Evolutionary conservation across 2,329 filamentous ascomycete genomes (phyloP), one percentile per base, ranked within the genome.

Genomic region (Tolypocladium amazonense): DNA sequence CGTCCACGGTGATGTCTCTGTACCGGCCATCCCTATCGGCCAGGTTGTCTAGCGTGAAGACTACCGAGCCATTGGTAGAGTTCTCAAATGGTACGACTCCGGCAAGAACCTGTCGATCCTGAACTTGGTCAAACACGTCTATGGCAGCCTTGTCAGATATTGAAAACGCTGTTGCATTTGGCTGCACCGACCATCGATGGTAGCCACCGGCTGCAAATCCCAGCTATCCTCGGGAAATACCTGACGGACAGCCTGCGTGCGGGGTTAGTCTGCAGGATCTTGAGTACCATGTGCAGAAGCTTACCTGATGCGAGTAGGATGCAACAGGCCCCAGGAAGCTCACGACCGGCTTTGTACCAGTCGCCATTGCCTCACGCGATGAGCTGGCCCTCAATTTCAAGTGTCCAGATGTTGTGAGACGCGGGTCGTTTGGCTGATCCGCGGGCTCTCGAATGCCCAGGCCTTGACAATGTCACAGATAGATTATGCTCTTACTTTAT

Each of bases 71-170:
- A 73, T 97, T 96, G 70, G 90, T 93, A 47, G 90, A 95, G 78
- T 99, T 99, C 72, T 97, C 93, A 74, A 96, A 92, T 8, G 94
- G 94, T 1, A 97, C 89, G 38, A 97, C 89, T 65, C 92, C 94
- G 60, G 87, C 87, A 58, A 81, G 75, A 0, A 84, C 84, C 53
- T 77, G 71, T 60, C 83, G 81, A 43, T 80, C 78, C 69, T 95
- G 90, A 7, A 96, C 88, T 20, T 86, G 81, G 57, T 86, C 79
- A 72, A 97, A 96, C 66, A 96, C 86, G 70, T 94, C 90, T 88
- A 64, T 15, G 23, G 15, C 1, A 12, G n/a, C 5, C 15, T 9
- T 11, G 58, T 57, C 37, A 56, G 56, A 38, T n/a, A 18, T 7
- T 18, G 20, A 27, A 23, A 53, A n/a, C 43, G 68, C 9, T 15